phyloP scores from a whole-genome alignment of 2,329 filamentous ascomycete genomes.

The Neofusicoccum sp. region DNA sequence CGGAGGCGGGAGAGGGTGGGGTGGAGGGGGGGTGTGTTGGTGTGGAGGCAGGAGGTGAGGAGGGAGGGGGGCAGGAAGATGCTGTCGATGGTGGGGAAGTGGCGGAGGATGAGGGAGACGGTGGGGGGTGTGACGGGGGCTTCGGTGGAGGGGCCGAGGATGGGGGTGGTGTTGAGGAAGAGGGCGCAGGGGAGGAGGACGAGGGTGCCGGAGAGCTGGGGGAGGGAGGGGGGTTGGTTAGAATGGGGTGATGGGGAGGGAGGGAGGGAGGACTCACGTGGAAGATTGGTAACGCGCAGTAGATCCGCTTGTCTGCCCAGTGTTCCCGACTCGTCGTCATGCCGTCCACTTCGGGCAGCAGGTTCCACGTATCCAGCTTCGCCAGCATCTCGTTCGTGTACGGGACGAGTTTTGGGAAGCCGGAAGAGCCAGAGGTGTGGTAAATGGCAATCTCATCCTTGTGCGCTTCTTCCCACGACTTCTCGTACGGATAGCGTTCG shows the following conservation, averaged over 20 bases:
- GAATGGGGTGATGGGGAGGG: too few species aligned
- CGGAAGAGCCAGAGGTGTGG: constrained; percentile 37
- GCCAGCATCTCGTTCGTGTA: constrained; percentile 23
- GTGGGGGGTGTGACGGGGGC: constrained; percentile 7
- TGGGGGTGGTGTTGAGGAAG: not conserved
- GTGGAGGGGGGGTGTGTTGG: not conserved
- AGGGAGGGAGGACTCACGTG: not conserved
- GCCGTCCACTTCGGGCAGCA: constrained; percentile 18
- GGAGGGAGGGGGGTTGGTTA: not conserved
- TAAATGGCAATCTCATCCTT: constrained; percentile 29
- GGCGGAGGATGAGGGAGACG: not conserved
- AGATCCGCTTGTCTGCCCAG: not conserved
- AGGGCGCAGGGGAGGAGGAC: not conserved
- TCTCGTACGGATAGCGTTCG: constrained; percentile 23
- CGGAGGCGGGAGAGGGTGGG: not conserved
- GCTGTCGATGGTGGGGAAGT: not conserved
- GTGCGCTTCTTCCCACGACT: constrained; percentile 24
- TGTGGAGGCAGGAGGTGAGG: not conserved
- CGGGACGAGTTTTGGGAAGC: constrained; percentile 21
- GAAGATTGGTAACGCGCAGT: not conserved
- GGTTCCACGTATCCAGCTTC: constrained; percentile 15
- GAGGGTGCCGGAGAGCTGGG: not conserved
- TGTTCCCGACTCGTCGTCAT: not conserved
- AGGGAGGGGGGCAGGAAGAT: not conserved
- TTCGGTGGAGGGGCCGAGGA: constrained; percentile 11